These are phyloP conservation scores for Eucalyptus microcorys DNA, from an alignment of 345 rosid genomes.

Conservation along the genomic window DNA sequence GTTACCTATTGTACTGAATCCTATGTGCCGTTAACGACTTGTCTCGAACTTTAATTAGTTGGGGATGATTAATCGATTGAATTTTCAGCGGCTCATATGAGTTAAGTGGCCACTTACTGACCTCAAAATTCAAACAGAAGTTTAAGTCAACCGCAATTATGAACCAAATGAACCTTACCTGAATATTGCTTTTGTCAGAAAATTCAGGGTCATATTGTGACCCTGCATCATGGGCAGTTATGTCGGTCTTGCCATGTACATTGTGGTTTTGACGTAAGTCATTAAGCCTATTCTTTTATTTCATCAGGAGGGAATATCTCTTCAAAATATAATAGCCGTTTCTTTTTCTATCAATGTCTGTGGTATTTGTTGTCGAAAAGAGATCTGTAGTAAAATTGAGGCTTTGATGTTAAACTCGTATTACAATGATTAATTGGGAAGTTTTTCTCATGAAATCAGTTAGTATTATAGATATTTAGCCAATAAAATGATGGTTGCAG, in stretches of 20 bases:
- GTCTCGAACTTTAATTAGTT: neutral
- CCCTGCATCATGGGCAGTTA: neutral
- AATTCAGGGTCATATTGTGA: neutral
- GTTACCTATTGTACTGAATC: neutral
- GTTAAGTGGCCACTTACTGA: neutral
- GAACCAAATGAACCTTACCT: neutral
- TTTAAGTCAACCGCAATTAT: neutral
- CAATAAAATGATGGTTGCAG: fast-evolving
- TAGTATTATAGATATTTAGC: neutral
- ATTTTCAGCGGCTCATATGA: neutral
- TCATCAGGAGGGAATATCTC: neutral
- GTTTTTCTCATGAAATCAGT: no score
- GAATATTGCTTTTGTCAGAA: neutral
- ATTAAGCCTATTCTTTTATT: neutral
- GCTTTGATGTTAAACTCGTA: neutral
- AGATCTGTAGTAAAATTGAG: neutral
- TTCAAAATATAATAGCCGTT: neutral
- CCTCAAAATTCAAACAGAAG: neutral
- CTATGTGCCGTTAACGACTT: neutral
- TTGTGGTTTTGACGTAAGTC: neutral
- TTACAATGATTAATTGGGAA: neutral
- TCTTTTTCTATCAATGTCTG: neutral
- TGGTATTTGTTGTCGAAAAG: neutral
- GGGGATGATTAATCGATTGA: neutral
- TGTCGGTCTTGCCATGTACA: neutral